Percentiles rank a stretch among this genome's conserved stretches.
phyloP scores from a whole-genome alignment of 148 eudicot species.

The Limonium bicolor region DNA sequence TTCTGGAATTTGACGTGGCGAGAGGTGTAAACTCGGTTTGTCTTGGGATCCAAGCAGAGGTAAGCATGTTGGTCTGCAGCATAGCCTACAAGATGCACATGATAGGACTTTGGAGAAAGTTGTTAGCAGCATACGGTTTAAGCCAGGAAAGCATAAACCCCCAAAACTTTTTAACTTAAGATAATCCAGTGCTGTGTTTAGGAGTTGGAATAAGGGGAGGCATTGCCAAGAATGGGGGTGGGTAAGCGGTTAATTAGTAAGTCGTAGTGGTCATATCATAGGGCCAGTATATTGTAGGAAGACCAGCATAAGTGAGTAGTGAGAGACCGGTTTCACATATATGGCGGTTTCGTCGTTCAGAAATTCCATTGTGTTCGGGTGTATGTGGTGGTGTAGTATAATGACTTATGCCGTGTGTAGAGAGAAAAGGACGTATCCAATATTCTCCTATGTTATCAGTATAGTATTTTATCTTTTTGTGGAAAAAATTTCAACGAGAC shows the following conservation, averaged over 20 bases:
- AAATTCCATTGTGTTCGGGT: neutral
- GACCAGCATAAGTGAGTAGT: neutral
- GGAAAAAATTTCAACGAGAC: neutral
- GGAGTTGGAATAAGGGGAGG: neutral
- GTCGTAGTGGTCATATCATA: neutral
- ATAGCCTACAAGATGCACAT: neutral
- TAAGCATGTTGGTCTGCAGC: neutral
- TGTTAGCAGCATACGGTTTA: neutral
- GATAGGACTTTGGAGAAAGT: neutral
- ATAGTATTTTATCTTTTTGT: neutral
- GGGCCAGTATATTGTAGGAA: neutral
- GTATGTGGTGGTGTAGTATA: neutral
- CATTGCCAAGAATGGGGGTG: neutral
- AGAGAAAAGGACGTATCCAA: neutral
- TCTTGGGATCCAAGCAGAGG: neutral
- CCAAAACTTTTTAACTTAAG: neutral
- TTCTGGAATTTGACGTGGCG: neutral
- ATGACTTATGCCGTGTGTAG: neutral
- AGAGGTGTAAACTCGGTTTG: neutral
- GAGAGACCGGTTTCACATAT: neutral
- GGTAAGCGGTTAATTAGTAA: neutral
- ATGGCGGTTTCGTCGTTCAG: neutral
- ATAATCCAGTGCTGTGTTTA: neutral
- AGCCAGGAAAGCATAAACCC: constrained; percentile 1
- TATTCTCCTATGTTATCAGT: neutral